Evolutionary conservation across 2,329 filamentous ascomycete genomes (phyloP), one percentile per base, ranked within the genome.

Genomic region (Fusarium incarnatum): DNA sequence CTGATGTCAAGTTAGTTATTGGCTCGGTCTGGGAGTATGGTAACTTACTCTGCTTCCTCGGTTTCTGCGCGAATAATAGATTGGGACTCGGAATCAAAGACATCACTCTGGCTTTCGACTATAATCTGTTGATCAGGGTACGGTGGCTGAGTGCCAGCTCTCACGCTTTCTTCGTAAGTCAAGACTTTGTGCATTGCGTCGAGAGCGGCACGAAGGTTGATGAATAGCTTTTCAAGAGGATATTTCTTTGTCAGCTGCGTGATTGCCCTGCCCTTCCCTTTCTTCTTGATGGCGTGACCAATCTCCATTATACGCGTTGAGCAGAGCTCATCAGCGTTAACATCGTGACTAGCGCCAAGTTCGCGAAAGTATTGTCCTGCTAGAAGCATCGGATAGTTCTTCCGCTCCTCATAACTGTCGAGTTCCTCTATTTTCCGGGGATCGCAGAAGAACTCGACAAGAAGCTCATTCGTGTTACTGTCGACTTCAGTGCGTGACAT

Each of bases 391-490:
- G 49, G 20, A 40, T 67, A 67, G 30, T 28, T 23, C 10, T 40
- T 8, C 12, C 16, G 18, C 20, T 32, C 37, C 13, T 45, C 27
- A 18, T 23, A 45, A 32, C 40, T 37, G 12, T 18, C 34, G 18
- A 42, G 37, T 30, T 18, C 46, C 37, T 10, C 20, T 27, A 18
- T 20, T 20, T 13, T 70, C 60, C 8, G 27, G 8, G 15, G 64
- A 55, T 47, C 74, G 59, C 79, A 81, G 42, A 83, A 81, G 9
- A 77, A 70, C 6, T 67, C 61, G 20, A 76, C 77, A 27, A 53
- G n/a, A 20, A 41, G 23, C 28, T 53, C 23, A 15, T 41, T 20
- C 37, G 41, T n/a, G 28, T 42, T 18, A 15, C 23, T 60, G 7
- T 74, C 60, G 5, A 32, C 30, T 0, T 47, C 52, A 8, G 54